Base-by-base conservation (phyloP, 345 rosid genomes). In the Stellera chamaejasme region DNA sequence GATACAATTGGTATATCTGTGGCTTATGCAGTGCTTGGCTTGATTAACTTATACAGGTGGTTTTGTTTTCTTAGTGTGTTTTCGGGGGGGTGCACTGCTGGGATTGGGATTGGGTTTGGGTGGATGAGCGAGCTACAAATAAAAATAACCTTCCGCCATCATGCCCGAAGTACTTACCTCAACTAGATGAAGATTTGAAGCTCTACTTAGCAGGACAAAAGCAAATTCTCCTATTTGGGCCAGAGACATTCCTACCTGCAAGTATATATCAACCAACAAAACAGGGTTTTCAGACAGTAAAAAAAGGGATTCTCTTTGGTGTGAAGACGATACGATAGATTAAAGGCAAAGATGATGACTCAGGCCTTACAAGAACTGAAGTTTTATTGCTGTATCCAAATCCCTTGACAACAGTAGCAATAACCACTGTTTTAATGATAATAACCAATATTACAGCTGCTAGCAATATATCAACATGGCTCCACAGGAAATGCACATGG, bases 181-280 rank as follows among this genome's bases (percentile, higher is more conserved):
- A 70, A 88, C 82, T 27, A 88, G 81, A 73, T 73, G 88, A 60
- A 88, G 88, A 79, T 88, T 88, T 70, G 96, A 88, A 66, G 96
- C 96, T 15, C 94, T 90, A 59, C 94, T 88, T 16, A 88, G 88
- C 48, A 88, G 83, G 63, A 88, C 94, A 75, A 88, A 88, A 55
- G 94, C 88, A 45, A 88, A 88, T 58, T 88, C 96, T 43, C 96
- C 96, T 51, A 88, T 88, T 74, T 88, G 96, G 39, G 96, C 94
- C 59, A 88, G 72, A 60, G 94, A 81, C 82, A 89, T 83, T 60
- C 97, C 97, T 56, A 80, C 97, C 97, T 89, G 66, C 58, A 64
- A 28, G 64, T 28, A 52, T 28, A 52, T 14, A 49, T 32, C 39
- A 41, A 58, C 62, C 55, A 54, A 57, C 50, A 46, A 26, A 27